Percentiles rank a stretch among this genome's conserved stretches.
These are phyloP conservation scores for Trypanosoma avium DNA, from an alignment of 208 protist species.

Conservation along the genomic window DNA sequence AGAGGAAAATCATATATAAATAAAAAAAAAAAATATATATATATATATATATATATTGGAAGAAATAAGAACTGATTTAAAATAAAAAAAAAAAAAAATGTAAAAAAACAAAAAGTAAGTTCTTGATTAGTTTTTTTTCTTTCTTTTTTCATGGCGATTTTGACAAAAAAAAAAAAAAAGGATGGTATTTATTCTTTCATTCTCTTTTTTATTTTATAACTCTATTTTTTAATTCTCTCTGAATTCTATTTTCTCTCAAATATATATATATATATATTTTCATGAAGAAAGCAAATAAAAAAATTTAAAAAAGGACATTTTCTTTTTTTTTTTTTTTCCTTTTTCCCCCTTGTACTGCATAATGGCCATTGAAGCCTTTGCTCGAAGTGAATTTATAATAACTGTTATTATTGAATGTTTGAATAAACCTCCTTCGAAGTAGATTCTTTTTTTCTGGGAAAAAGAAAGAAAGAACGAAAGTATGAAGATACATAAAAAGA, in stretches of 20 bases:
- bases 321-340: constrained; percentile 23
- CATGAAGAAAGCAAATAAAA: constrained; percentile 5
- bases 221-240: too few relatives aligned
- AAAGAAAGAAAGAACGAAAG: too few relatives aligned
- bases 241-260: too few relatives aligned
- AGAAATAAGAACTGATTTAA: neutral
- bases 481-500: too few relatives aligned
- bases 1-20: neutral
- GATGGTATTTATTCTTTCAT: constrained; percentile 14
- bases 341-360: constrained; percentile 1
- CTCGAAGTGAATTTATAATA: too few relatives aligned
- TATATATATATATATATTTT: too few relatives aligned
- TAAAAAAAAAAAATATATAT: neutral
- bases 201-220: constrained; percentile 8
- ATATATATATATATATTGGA: constrained; percentile 6
- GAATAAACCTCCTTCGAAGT: too few relatives aligned
- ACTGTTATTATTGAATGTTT: too few relatives aligned
- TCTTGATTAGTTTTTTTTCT: too few relatives aligned
- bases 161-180: neutral
- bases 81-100: neutral
- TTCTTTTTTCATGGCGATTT: too few relatives aligned
- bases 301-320: neutral
- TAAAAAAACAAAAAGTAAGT: constrained; percentile 8
- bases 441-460: too few relatives aligned
- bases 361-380: constrained; percentile 7